Evolutionary conservation across 495 filamentous ascomycete species (phyloP).

Genomic region (Friedmanniomyces endolithicus): DNA sequence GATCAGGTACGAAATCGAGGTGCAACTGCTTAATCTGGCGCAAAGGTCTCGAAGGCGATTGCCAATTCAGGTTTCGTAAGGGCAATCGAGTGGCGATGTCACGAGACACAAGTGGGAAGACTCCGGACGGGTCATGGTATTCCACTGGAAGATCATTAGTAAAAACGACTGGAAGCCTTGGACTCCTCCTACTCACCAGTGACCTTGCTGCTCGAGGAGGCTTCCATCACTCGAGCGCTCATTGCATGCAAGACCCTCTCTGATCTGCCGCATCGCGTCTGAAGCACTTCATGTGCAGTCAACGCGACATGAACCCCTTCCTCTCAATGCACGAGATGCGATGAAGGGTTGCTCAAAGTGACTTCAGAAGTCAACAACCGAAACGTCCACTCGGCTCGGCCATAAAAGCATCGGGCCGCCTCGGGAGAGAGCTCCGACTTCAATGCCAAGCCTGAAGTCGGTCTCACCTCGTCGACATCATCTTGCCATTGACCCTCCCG

Average conservation of each 20-base stretch:
- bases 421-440: background rate
- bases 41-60: conserved; percentile 77
- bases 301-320: background rate
- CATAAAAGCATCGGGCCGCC: too few species aligned
- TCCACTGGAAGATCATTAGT: conserved; percentile 26
- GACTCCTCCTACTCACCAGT: conserved; percentile 51
- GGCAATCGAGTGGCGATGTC: conserved; percentile 69
- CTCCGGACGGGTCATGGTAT: conserved; percentile 80
- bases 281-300: background rate
- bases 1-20: conserved; percentile 60
- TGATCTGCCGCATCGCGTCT: conserved; percentile 15
- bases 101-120: conserved; percentile 69
- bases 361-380: background rate
- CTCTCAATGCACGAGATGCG: background rate
- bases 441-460: background rate
- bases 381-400: too few species aligned
- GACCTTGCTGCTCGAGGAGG: conserved; percentile 57
- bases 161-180: too few species aligned
- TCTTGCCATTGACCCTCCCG: background rate
- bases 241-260: background rate
- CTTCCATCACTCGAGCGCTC: conserved; percentile 27
- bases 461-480: background rate
- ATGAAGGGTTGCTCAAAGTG: background rate
- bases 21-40: conserved; percentile 87
- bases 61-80: conserved; percentile 91